Evolutionary conservation across 345 rosid genomes (phyloP).

Genomic region (Bretschneidera sinensis): DNA sequence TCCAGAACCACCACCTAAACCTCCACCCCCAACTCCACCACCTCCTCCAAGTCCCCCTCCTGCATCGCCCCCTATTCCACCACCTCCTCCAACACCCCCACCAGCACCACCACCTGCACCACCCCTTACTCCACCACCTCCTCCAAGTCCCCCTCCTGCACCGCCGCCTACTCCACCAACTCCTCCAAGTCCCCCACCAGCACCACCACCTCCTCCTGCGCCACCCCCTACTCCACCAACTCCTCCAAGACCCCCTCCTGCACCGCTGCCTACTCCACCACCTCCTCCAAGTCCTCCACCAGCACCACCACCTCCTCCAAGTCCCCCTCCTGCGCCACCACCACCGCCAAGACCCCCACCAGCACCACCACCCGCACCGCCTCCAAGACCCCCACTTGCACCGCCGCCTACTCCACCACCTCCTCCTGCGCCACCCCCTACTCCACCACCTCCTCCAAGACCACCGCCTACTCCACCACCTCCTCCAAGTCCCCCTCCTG

Average conservation of each 20-base stretch:
- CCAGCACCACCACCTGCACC: no score
- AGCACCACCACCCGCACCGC: no score
- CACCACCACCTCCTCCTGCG: constrained; percentile 12
- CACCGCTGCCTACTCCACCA: constrained; percentile 16
- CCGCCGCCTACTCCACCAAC: constrained; percentile 16
- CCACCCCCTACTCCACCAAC: constrained; percentile 18
- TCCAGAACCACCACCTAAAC: no score
- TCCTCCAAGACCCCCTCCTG: constrained; percentile 13
- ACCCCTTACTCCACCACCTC: constrained; percentile 21
- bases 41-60: no score
- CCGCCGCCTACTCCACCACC: no score
- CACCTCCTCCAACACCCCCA: no score
- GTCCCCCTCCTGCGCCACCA: constrained; percentile 26
- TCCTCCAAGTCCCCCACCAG: constrained; percentile 13
- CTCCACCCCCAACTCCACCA: no score
- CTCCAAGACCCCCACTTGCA: no score
- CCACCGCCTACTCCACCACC: constrained; percentile 33
- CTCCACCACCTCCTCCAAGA: no score
- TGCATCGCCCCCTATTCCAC: no score
- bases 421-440: no score
- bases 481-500: constrained; percentile 22
- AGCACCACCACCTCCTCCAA: no score
- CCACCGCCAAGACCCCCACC: constrained; percentile 24
- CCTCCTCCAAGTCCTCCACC: constrained; percentile 28
- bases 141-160: constrained; percentile 19